Evolutionary conservation across 441 rosid genomes (phyloP).

Genomic region (Erodium texanum): DNA sequence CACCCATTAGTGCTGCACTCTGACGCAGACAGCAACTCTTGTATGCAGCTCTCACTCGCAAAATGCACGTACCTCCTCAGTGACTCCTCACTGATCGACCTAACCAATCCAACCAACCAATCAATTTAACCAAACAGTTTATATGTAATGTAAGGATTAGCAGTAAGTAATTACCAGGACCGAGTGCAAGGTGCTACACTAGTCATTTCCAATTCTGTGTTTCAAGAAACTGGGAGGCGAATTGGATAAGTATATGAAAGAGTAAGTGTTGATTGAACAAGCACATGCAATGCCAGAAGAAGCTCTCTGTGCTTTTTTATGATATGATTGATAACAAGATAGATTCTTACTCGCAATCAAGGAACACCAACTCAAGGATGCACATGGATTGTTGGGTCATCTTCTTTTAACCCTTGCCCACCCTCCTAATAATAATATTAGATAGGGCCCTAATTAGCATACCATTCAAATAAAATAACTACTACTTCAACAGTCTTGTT

Average conservation of each 20-base stretch:
- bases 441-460: no score
- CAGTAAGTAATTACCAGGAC: slow-evolving; percentile 54
- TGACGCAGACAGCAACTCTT: slow-evolving; percentile 61
- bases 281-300: slow-evolving; percentile 60
- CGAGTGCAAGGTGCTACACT: slow-evolving; percentile 34
- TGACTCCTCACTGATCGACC: slow-evolving; percentile 81
- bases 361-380: slow-evolving; percentile 26
- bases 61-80: slow-evolving; percentile 62
- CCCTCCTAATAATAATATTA: no score
- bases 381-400: slow-evolving; percentile 56
- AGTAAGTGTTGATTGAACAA: neutral
- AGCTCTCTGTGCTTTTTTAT: slow-evolving; percentile 17
- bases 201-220: slow-evolving; percentile 27
- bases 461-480: no score
- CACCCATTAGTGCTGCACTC: slow-evolving; percentile 56
- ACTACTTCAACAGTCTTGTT: no score
- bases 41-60: slow-evolving; percentile 74
- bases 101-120: slow-evolving; percentile 10
- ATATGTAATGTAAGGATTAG: neutral
- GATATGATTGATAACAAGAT: slow-evolving; percentile 22
- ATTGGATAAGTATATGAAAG: neutral
- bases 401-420: no score
- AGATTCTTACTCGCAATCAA: slow-evolving; percentile 30
- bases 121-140: neutral
- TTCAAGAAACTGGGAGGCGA: no score